Evolutionary conservation across 106 monocot genomes (phyloP).

Genomic region (Dendrobium chrysotoxum): DNA sequence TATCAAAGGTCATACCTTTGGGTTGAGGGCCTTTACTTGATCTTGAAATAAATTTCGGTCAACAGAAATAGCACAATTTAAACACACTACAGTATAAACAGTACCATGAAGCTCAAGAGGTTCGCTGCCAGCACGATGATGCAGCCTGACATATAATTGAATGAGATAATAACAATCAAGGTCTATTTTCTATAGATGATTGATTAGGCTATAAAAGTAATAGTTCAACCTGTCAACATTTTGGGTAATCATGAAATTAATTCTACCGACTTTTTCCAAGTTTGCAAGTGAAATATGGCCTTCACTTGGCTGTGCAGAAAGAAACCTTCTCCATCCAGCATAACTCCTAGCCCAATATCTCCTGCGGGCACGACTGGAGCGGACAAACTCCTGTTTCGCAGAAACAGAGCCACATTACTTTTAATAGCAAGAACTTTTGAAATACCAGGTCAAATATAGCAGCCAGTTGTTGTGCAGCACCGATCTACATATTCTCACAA

Average conservation of each 20-base stretch:
- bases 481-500: neutral
- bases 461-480: neutral
- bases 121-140: constrained; percentile 91
- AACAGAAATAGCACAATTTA: constrained; percentile 67
- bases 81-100: constrained; percentile 82
- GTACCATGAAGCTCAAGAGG: constrained; percentile 96
- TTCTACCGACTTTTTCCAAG: constrained; percentile 75
- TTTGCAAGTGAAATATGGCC: constrained; percentile 63
- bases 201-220: neutral
- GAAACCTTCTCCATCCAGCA: constrained; percentile 98
- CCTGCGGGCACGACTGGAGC: constrained; percentile 62
- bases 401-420: neutral
- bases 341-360: constrained; percentile 99
- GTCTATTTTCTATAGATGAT: neutral
- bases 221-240: constrained; percentile 78
- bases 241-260: constrained; percentile 85
- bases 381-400: constrained; percentile 69
- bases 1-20: constrained; percentile 49
- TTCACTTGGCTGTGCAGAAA: constrained; percentile 72
- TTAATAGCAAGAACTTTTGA: neutral
- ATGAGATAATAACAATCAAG: constrained; percentile 4
- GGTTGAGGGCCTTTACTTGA: constrained; percentile 78
- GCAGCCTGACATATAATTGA: constrained; percentile 49
- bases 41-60: constrained; percentile 78
- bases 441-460: neutral